Evolutionary conservation across 164 flowering plant genomes (phyloP), one percentile per base, ranked within the genome.

Genomic region (Liriodendron chinense): DNA sequence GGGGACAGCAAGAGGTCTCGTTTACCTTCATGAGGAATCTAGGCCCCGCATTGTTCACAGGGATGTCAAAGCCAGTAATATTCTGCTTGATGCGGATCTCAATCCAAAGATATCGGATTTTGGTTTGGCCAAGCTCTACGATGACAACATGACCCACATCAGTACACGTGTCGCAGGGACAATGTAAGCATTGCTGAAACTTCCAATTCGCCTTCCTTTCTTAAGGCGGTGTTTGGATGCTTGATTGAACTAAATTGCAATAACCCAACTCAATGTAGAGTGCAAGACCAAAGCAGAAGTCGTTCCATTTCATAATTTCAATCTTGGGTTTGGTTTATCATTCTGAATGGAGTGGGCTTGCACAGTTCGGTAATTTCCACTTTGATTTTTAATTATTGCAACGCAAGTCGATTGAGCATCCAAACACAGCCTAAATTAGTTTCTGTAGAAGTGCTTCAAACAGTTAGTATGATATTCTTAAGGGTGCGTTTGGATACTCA

Each of bases 1-100:
- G 83, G 97, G 97, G 47, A 75, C 89, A 7, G 92, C 97, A 73
- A 80, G 91, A 65, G 97, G 90, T 73, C 86, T 92, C 23, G 80
- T 94, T 68, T 92, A 91, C 82, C 95, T 92, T 73, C 97, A 91
- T 53, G 94, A 91, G 76, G 95, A 91, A 68, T 91, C 95, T 14
- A 78, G 90, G 66, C 68, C 84, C 25, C 78, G 91, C 25, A 89
- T 92, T 70, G 88, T 92, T 9, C 97, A 91, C 71, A 80, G 97
- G 73, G 97, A 91, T 81, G 91, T 92, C 47, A 92, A 91, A 78
- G 89, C 97, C n/a, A 89, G 94, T 72, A 92, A 92, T 76, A 89
- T 91, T 78, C 83, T 92, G 34, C 91, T 91, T 1, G 92, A 91
- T 66, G 72, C 72, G 0, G 68, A 77, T 8, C 68, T 77, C 21